Percentiles rank a stretch among this genome's conserved stretches.
Evolutionary conservation across 805 yeast species (phyloP).

Genomic region (Wickerhamomyces subpelliculosus): DNA sequence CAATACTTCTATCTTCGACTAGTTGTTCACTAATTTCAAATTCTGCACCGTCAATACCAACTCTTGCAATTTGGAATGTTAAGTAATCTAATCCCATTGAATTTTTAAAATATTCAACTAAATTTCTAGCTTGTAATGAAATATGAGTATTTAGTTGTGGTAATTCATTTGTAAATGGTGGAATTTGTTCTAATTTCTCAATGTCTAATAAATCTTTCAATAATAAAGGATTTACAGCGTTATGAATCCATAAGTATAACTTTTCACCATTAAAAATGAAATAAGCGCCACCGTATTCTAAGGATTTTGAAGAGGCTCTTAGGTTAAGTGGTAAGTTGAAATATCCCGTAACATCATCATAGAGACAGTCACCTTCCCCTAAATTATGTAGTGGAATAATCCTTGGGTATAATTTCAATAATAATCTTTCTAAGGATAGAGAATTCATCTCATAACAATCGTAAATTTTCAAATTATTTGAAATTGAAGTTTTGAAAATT

Average conservation of each 20-base stretch:
- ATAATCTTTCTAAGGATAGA: slow-evolving; percentile 48
- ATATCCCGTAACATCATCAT: slow-evolving; percentile 31
- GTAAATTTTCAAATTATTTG: slow-evolving; percentile 60
- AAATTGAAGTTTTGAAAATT: slow-evolving; percentile 40
- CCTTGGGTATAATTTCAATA: slow-evolving; percentile 72
- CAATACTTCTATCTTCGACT: slow-evolving; percentile 64
- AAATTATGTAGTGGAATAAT: slow-evolving; percentile 66
- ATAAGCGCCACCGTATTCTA: slow-evolving; percentile 69
- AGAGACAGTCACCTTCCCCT: slow-evolving; percentile 48
- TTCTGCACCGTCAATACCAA: slow-evolving; percentile 47
- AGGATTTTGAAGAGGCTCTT: slow-evolving; percentile 34
- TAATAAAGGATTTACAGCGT: slow-evolving; percentile 57
- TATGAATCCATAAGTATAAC: slow-evolving; percentile 61
- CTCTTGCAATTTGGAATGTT: slow-evolving; percentile 56
- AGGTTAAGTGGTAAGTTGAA: slow-evolving; percentile 45
- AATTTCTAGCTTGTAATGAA: slow-evolving; percentile 57
- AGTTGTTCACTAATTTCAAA: slow-evolving; percentile 46
- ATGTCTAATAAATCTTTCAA: slow-evolving; percentile 72
- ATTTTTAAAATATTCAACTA: slow-evolving; percentile 51
- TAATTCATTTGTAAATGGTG: slow-evolving; percentile 37
- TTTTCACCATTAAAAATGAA: slow-evolving; percentile 62
- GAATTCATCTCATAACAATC: slow-evolving; percentile 42
- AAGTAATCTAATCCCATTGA: slow-evolving; percentile 31
- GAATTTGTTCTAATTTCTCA: slow-evolving; percentile 24
- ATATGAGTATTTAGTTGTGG: slow-evolving; percentile 68